These are phyloP conservation scores for Pseudogymnoascus sp. DNA, from an alignment of 2,329 filamentous ascomycete genomes.

Conservation along the genomic window DNA sequence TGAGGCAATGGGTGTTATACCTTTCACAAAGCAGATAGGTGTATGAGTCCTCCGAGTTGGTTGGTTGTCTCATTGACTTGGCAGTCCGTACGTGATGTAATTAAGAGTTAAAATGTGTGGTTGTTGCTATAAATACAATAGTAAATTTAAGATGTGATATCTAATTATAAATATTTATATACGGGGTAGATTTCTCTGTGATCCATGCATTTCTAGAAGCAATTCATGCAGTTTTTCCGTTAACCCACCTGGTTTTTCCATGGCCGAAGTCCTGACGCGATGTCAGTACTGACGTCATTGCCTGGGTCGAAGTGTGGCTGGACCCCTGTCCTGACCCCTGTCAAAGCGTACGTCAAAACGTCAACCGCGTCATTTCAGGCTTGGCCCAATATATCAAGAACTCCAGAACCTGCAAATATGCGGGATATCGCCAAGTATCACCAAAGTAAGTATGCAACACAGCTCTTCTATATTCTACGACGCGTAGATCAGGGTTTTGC, in stretches of 20 bases:
- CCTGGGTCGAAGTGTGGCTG: neutral
- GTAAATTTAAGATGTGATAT: neutral
- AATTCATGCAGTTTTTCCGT: neutral
- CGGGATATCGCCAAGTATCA: neutral
- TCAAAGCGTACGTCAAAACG: neutral
- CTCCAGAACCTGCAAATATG: slow-evolving; percentile 1
- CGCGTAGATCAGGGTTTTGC: neutral
- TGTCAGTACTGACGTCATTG: neutral
- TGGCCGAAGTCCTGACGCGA: neutral
- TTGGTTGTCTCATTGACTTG: too few relatives aligned
- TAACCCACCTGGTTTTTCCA: neutral
- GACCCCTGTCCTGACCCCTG: slow-evolving; percentile 1
- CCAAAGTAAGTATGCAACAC: neutral
- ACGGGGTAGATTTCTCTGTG: neutral
- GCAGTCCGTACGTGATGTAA: neutral
- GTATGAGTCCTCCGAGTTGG: too few relatives aligned
- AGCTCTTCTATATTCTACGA: neutral
- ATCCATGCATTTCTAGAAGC: slow-evolving; percentile 1
- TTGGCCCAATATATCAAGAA: neutral
- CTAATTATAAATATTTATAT: neutral
- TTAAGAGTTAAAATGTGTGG: neutral
- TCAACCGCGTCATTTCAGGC: slow-evolving; percentile 5
- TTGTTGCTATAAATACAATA: neutral
- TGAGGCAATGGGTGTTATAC: too few relatives aligned
- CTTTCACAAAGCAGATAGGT: too few relatives aligned